Conservation (phyloP, 2,329 filamentous ascomycete genomes). For the Ophiocordyceps camponoti-rufipedis region DNA sequence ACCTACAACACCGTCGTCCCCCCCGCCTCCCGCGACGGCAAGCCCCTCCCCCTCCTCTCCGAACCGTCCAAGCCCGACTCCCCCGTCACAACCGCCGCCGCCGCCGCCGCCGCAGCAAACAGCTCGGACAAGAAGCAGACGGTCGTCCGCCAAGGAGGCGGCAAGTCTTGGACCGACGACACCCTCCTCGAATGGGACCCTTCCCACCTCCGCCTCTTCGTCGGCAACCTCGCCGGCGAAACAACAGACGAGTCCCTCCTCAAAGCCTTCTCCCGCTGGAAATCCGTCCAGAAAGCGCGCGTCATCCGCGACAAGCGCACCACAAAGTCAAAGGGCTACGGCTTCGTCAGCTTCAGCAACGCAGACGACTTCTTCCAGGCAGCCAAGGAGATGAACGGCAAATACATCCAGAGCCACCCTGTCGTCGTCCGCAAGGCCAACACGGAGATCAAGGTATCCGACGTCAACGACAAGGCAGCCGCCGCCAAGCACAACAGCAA, state of each 20-base stretch:
- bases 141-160: constrained; percentile 73
- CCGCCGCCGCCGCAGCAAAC: neutral
- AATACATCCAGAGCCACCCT: constrained; percentile 96
- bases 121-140: constrained; percentile 58
- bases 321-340: constrained; percentile 89
- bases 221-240: constrained; percentile 91
- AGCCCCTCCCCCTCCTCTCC: constrained; percentile 9
- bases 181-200: constrained; percentile 91
- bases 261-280: constrained; percentile 83
- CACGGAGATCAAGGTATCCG: constrained; percentile 71
- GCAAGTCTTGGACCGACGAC: constrained; percentile 81
- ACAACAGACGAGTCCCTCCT: constrained; percentile 89
- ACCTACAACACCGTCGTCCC: constrained; percentile 42
- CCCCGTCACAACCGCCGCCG: constrained; percentile 26
- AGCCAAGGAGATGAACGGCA: constrained; percentile 95
- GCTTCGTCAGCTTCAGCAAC: constrained; percentile 90
- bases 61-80: constrained; percentile 14
- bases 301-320: constrained; percentile 92
- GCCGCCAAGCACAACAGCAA: constrained; percentile 15
- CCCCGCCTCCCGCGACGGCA: constrained; percentile 15
- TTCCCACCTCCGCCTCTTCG: constrained; percentile 82
- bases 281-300: constrained; percentile 76
- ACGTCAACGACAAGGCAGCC: constrained; percentile 40
- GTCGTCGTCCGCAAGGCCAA: constrained; percentile 74
- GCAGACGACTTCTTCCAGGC: constrained; percentile 94